Evolutionary conservation across 2,329 filamentous ascomycete genomes (phyloP).

Genomic region (Zasmidium cellare): DNA sequence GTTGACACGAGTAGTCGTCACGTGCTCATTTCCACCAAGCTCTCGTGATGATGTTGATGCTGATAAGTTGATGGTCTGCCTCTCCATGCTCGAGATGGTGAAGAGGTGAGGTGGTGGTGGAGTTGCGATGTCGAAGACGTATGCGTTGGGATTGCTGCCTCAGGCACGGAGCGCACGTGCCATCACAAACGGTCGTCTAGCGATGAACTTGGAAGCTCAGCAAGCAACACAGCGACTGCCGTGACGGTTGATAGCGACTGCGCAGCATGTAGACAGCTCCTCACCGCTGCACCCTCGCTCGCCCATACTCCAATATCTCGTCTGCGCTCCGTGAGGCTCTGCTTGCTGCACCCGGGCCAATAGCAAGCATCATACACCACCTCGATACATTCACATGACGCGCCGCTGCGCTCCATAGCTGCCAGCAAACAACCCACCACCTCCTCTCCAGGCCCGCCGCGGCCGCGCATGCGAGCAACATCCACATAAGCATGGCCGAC

Average conservation of each 20-base stretch:
- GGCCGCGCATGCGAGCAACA: slow-evolving; percentile 20
- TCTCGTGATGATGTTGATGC: no score
- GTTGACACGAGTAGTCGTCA: no score
- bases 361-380: not conserved
- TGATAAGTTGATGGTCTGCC: no score
- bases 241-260: not conserved
- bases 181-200: no score
- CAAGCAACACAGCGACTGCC: no score
- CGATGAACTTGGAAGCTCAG: no score
- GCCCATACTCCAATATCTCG: not conserved
- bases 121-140: no score
- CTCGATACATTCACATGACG: slow-evolving; percentile 1
- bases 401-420: not conserved
- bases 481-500: slow-evolving; percentile 28
- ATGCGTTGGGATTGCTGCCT: no score
- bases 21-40: no score
- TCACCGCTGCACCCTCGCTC: not conserved
- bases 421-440: not conserved
- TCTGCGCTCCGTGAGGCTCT: not conserved
- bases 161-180: no score
- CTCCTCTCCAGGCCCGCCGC: not conserved
- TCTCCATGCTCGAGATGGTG: no score
- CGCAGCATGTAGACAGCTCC: not conserved
- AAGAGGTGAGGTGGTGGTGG: no score
- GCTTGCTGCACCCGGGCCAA: not conserved